phyloP scores from a whole-genome alignment of 2,329 filamentous ascomycete species.

The Colletotrichum nymphaeae region DNA sequence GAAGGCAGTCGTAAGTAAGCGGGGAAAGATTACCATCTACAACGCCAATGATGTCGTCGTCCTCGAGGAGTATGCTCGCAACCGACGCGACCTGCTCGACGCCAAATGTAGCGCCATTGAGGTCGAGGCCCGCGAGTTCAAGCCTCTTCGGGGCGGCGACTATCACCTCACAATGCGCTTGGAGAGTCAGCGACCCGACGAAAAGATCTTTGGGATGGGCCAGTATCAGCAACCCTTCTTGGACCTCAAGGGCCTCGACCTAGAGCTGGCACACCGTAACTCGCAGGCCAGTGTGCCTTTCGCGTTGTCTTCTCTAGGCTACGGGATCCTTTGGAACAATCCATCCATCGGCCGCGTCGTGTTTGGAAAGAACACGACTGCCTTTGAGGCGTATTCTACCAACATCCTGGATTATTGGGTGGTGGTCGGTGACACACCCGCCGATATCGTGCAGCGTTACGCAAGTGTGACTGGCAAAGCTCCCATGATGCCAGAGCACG shows the following conservation, averaged over 20 bases:
- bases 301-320: conserved; percentile 65
- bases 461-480: conserved; percentile 64
- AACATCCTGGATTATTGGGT: conserved; percentile 70
- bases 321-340: conserved; percentile 73
- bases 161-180: conserved; percentile 67
- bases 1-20: conserved; percentile 39
- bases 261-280: conserved; percentile 72
- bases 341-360: conserved; percentile 67
- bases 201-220: conserved; percentile 73
- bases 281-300: conserved; percentile 72
- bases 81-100: conserved; percentile 49
- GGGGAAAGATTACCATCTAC: conserved; percentile 43
- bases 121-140: conserved; percentile 66
- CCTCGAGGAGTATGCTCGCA: conserved; percentile 45
- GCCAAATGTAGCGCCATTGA: conserved; percentile 66
- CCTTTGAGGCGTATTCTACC: conserved; percentile 67
- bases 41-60: conserved; percentile 40
- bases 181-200: conserved; percentile 61
- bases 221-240: conserved; percentile 71
- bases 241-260: conserved; percentile 67
- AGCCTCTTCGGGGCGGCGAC: conserved; percentile 57
- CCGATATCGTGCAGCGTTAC: conserved; percentile 64
- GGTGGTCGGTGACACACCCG: conserved; percentile 63
- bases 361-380: conserved; percentile 68
- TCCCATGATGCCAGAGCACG: conserved; percentile 73